Evolutionary conservation across 2,329 filamentous ascomycete genomes (phyloP), one percentile per base, ranked within the genome.

Genomic region (Pseudogymnoascus sp.): DNA sequence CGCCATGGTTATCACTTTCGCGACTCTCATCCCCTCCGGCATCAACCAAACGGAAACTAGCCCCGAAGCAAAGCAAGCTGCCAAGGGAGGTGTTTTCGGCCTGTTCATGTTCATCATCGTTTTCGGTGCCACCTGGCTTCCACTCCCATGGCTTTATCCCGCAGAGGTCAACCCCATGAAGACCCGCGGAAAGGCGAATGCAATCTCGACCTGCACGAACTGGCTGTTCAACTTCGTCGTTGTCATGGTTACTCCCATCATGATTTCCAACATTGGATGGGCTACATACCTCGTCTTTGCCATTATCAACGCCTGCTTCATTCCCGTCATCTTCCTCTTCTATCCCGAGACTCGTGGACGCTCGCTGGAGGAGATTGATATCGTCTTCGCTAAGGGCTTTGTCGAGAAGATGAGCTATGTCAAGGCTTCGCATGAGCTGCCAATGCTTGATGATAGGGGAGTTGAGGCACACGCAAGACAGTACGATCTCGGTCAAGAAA

Each of bases 361-460:
- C 35, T 81, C 44, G 44, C 26, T 50, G 13, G 44, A 50, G 44
- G 44, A 50, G 44, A 50, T 50, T 31, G 44, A 50, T 79, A 2
- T 78, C 26, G 17, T 50, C 26, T 50, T 50, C n/a, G 44, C 44
- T 2, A 50, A 50, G 44, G 44, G 44, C 9, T 50, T 10, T 11
- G 17, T 86, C 26, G 84, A 86, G 71, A 83, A 86, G 68, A 86
- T 86, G 81, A 84, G 86, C 66, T 73, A 73, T 65, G 84, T 85
- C 68, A 85, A 39, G 13, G 57, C 44, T 6, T 50, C 44, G n/a
- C 26, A 50, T 17, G 44, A 50, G 26, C 44, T 50, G 29, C 44
- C 44, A 4, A 31, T 26, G 26, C 44, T 50, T 33, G 26, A 10
- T 33, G 44, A 50, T 31, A 9, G 15, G 6, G 26, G n/a, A 31